Conservation (phyloP, 805 yeast genomes). For the Maudiozyma saulgeensis region DNA sequence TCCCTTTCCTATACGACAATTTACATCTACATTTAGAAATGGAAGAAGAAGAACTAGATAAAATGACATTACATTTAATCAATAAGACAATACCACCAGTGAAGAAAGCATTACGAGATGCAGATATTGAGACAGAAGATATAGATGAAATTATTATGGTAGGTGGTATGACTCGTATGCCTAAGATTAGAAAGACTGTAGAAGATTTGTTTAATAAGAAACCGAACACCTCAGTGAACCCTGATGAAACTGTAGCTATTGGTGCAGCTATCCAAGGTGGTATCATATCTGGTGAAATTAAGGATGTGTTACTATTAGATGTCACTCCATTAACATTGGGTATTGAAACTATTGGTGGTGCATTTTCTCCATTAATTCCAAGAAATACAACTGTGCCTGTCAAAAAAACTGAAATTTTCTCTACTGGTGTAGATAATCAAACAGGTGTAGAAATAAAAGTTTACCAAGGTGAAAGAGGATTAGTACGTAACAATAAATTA, state of each 20-base stretch:
- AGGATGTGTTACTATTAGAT: slow-evolving; percentile 67
- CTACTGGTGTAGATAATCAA: slow-evolving; percentile 79
- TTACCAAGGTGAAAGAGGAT: slow-evolving; percentile 72
- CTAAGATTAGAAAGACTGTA: slow-evolving; percentile 59
- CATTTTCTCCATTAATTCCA: slow-evolving; percentile 68
- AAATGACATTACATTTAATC: slow-evolving; percentile 55
- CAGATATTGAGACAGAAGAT: slow-evolving; percentile 53
- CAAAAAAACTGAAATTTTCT: slow-evolving; percentile 61
- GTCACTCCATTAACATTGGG: slow-evolving; percentile 79
- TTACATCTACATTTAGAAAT: slow-evolving; percentile 50
- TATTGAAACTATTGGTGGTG: slow-evolving; percentile 78
- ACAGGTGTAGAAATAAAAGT: slow-evolving; percentile 75
- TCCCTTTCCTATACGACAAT: slow-evolving; percentile 59
- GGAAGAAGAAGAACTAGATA: slow-evolving; percentile 60
- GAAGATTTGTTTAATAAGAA: slow-evolving; percentile 47
- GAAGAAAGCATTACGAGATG: slow-evolving; percentile 64
- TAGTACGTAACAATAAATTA: slow-evolving; percentile 67
- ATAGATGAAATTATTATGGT: slow-evolving; percentile 69
- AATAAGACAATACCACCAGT: slow-evolving; percentile 65
- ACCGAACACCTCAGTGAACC: slow-evolving; percentile 68
- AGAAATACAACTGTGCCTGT: slow-evolving; percentile 73
- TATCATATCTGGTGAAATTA: slow-evolving; percentile 71
- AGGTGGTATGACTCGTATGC: slow-evolving; percentile 91
- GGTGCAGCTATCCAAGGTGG: slow-evolving; percentile 92
- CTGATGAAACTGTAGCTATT: slow-evolving; percentile 88